These are phyloP conservation scores for Achaetomiella virescens DNA, from an alignment of 495 filamentous ascomycete species.

Conservation along the genomic window DNA sequence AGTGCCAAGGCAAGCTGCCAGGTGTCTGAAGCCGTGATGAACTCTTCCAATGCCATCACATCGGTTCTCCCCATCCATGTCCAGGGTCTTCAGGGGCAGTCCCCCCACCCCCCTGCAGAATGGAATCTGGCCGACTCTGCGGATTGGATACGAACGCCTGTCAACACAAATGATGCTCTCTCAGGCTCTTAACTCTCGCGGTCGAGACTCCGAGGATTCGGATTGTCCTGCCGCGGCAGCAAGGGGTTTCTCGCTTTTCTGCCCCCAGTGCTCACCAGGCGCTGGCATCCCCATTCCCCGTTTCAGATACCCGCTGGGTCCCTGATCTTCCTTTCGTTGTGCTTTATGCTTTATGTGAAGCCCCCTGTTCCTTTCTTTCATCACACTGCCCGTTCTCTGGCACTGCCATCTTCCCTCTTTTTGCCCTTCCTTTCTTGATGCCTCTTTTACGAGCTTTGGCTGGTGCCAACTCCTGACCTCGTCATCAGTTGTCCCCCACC, in stretches of 20 bases:
- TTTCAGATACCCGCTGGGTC: slow-evolving; percentile 34
- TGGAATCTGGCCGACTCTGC: not conserved
- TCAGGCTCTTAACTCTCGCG: too few species aligned
- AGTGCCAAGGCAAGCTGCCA: slow-evolving; percentile 1
- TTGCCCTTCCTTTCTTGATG: slow-evolving; percentile 11
- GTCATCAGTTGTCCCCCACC: not conserved
- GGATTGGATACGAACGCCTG: not conserved
- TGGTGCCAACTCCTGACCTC: slow-evolving; percentile 7
- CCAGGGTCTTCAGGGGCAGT: not conserved
- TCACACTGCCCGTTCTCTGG: slow-evolving; percentile 6
- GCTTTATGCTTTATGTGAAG: not conserved
- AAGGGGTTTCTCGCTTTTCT: slow-evolving; percentile 1
- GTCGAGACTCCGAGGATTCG: not conserved
- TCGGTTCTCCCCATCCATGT: not conserved
- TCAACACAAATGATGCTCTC: not conserved
- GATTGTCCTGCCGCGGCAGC: not conserved
- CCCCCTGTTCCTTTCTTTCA: not conserved
- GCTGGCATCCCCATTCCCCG: slow-evolving; percentile 18
- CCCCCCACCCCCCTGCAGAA: slow-evolving; percentile 1
- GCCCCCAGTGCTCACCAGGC: slow-evolving; percentile 5
- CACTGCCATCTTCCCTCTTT: not conserved
- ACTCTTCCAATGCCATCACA: not conserved
- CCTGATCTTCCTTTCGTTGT: not conserved
- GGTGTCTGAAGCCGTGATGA: not conserved
- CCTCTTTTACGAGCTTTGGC: slow-evolving; percentile 16